These are phyloP conservation scores for Gentiana dahurica DNA, from an alignment of 257 asterid genomes.

Conservation along the genomic window DNA sequence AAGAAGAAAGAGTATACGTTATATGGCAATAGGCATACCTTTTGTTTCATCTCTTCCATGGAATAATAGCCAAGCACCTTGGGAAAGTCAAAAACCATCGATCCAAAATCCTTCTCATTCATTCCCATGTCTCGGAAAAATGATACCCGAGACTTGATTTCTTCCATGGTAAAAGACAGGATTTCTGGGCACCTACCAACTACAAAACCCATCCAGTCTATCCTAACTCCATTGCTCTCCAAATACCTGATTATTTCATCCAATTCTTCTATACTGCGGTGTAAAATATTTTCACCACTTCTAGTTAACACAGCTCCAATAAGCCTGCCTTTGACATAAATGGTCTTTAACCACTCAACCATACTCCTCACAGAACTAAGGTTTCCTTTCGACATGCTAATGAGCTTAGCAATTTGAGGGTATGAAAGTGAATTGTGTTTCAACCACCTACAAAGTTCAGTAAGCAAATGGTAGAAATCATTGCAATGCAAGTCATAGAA, in stretches of 20 bases:
- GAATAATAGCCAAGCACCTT: slow-evolving; percentile 78
- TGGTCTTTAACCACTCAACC: slow-evolving; percentile 71
- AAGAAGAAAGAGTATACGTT: neutral
- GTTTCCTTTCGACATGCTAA: slow-evolving; percentile 60
- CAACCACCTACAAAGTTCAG: slow-evolving; percentile 62
- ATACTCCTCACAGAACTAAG: slow-evolving; percentile 40
- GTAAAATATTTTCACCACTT: slow-evolving; percentile 41
- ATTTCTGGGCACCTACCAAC: slow-evolving; percentile 79
- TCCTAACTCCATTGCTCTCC: slow-evolving; percentile 67
- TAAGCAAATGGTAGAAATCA: neutral
- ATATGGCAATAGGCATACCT: slow-evolving; percentile 32
- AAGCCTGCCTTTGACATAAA: slow-evolving; percentile 70
- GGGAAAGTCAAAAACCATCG: slow-evolving; percentile 90
- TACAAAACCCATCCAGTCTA: slow-evolving; percentile 86
- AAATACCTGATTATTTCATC: slow-evolving; percentile 47
- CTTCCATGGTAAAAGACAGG: slow-evolving; percentile 63
- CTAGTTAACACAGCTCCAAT: slow-evolving; percentile 66
- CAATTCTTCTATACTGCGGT: slow-evolving; percentile 47
- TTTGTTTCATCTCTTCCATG: slow-evolving; percentile 83
- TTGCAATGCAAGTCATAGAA: no score
- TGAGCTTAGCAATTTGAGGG: slow-evolving; percentile 81
- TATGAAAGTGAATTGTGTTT: slow-evolving; percentile 75
- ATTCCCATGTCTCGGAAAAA: slow-evolving; percentile 76
- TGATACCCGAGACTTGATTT: slow-evolving; percentile 42
- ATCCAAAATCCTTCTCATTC: slow-evolving; percentile 73